phyloP scores from a whole-genome alignment of 192 early-diverging fungal species.

The Coemansia sp. region DNA sequence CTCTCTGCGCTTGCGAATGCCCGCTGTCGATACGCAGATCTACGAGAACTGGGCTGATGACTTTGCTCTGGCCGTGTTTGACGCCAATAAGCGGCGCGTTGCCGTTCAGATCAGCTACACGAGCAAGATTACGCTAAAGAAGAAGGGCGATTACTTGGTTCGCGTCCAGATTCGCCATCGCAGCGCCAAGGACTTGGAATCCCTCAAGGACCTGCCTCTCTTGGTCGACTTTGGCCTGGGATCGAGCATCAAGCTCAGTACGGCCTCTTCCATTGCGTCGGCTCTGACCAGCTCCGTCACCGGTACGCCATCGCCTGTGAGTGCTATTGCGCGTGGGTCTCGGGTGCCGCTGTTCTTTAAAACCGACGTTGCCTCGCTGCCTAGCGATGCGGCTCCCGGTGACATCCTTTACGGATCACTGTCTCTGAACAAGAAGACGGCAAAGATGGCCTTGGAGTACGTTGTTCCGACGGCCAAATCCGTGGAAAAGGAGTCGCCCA shows the following conservation, averaged over 20 bases:
- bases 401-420: conserved; percentile 78
- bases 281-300: conserved; percentile 57
- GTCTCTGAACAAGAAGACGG: conserved; percentile 43
- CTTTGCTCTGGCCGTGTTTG: conserved; percentile 66
- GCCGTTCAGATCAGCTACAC: conserved; percentile 72
- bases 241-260: conserved; percentile 48
- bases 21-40: conserved; percentile 53
- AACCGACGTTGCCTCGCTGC: conserved; percentile 25
- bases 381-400: conserved; percentile 72
- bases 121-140: conserved; percentile 62
- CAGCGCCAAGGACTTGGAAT: conserved; percentile 68
- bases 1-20: conserved; percentile 54
- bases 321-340: conserved; percentile 58
- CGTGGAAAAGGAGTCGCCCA: conserved; percentile 44
- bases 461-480: conserved; percentile 51
- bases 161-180: conserved; percentile 75
- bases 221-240: conserved; percentile 65
- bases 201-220: conserved; percentile 62
- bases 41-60: conserved; percentile 81
- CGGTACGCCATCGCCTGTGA: conserved; percentile 53
- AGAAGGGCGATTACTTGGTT: conserved; percentile 82
- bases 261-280: conserved; percentile 28
- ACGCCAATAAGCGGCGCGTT: conserved; percentile 74
- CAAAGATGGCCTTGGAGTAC: conserved; percentile 49
- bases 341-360: conserved; percentile 49